Evolutionary conservation across 148 eudicot species (phyloP).

Genomic region (Hydrangea macrophylla): DNA sequence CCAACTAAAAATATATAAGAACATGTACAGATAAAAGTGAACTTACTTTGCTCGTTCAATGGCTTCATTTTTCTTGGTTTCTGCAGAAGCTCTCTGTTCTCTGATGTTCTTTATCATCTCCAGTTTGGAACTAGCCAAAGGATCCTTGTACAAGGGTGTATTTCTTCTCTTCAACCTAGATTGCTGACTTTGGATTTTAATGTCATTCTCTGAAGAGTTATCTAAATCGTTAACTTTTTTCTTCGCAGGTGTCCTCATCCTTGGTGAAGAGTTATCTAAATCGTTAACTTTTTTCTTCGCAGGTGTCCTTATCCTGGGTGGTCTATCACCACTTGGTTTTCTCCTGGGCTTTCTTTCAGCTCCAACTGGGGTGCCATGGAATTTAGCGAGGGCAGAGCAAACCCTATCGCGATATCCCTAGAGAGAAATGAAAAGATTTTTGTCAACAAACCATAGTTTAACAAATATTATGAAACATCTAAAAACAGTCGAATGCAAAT

Average conservation of each 20-base stretch:
- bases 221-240: slow-evolving; percentile 26
- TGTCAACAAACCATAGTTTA: background rate
- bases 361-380: slow-evolving; percentile 53
- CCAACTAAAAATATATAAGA: background rate
- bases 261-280: no score
- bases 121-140: slow-evolving; percentile 66
- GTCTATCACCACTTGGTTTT: slow-evolving; percentile 41
- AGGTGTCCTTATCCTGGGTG: slow-evolving; percentile 25
- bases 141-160: slow-evolving; percentile 67
- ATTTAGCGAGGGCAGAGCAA: slow-evolving; percentile 53
- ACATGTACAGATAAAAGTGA: background rate
- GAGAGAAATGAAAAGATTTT: slow-evolving; percentile 2
- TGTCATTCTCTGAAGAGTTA: slow-evolving; percentile 13
- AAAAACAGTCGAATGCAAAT: no score
- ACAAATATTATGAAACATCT: background rate
- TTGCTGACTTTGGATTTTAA: slow-evolving; percentile 24
- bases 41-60: slow-evolving; percentile 81
- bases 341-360: slow-evolving; percentile 47
- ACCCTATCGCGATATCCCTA: slow-evolving; percentile 80
- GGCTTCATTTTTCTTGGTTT: slow-evolving; percentile 51
- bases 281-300: no score
- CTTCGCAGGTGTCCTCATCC: no score
- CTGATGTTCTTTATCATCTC: slow-evolving; percentile 90
- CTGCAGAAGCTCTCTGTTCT: slow-evolving; percentile 65
- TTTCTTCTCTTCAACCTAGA: slow-evolving; percentile 38